phyloP scores from a whole-genome alignment of 306 rosid genomes.

The Prunus campanulata region DNA sequence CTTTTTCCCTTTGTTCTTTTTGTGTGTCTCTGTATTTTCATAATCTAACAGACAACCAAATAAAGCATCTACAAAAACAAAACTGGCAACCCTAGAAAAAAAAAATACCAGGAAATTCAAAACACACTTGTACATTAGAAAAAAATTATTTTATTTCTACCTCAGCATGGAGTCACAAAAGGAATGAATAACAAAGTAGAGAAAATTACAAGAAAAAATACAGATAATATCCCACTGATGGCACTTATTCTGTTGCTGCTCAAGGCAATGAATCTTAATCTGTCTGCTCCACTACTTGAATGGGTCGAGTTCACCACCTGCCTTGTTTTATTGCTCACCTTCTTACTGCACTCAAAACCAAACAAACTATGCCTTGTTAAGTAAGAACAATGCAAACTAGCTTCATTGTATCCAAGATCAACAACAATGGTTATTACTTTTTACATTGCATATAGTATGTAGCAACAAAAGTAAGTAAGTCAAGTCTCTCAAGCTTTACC shows the following conservation, averaged over 20 bases:
- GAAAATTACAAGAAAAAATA: conserved; percentile 33
- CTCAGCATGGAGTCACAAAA: conserved; percentile 40
- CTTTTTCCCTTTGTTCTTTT: background rate
- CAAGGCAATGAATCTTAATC: conserved; percentile 35
- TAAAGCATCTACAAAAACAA: too few species aligned
- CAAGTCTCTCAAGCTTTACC: conserved; percentile 39
- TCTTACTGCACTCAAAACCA: conserved; percentile 55
- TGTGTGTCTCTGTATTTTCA: background rate
- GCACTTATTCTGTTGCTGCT: conserved; percentile 41
- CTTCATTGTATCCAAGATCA: background rate
- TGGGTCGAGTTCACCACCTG: conserved; percentile 61
- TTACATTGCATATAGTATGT: background rate
- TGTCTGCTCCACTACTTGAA: conserved; percentile 52
- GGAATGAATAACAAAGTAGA: conserved; percentile 39
- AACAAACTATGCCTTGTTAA: conserved; percentile 9
- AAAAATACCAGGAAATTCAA: conserved; percentile 8
- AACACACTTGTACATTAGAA: conserved; percentile 12
- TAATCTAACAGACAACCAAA: too few species aligned
- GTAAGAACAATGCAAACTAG: conserved; percentile 1
- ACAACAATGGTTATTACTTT: background rate
- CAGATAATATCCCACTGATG: conserved; percentile 27
- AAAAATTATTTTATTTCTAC: conserved; percentile 23
- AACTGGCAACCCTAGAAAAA: too few species aligned
- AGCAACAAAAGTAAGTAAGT: conserved; percentile 11
- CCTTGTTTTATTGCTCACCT: conserved; percentile 51